Evolutionary conservation across 225 moss, liverwort and hornwort genomes (phyloP), one percentile per base, ranked within the genome.

Genomic region (Pseudisothecium myosuroides): DNA sequence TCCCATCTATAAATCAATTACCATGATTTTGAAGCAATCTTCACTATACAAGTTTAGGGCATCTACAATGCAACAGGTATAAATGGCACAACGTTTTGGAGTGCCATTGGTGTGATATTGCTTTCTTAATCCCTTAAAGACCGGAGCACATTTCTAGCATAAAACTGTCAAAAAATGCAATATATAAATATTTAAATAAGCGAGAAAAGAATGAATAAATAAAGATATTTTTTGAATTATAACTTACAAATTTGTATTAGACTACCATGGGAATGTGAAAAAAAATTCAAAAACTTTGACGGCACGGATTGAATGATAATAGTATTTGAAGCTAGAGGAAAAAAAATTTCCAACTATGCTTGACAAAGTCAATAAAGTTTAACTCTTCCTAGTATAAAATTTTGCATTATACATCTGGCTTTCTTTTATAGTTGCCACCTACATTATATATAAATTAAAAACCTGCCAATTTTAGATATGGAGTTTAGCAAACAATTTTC

Each of bases 291-390:
- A 63, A 74, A 27, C 17, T 28, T 45, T 17, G 29, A 74, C 15
- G 1, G 3, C 1, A 11, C 0, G 0, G 1, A 29, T 74, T 29
- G 17, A 47, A 29, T 1, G 1, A 47, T 18, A 11, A 20, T 11
- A 49, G 12, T 0, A 0, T 50, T 75, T 32, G 8, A 75, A 75
- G 50, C 32, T 47, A 12, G 6, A 50, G 32, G 31, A 16, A 19
- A 17, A 54, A 54, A 17, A 17, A 6, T 13, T 22, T 14, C 10
- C 11, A 32, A 32, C 0, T 5, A 0, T 75, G 0, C 0, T 7
- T 7, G 2, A 49, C 4, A 75, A 11, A 19, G 7, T 31, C 32
- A 31, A 11, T 2, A 75, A 7, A 18, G 12, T 32, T 32, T 31
- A 7, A 72, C 3, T 26, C 41, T 14, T 17, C 71, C 43, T 18